A percentile compares a stretch with the other conserved stretches of the same genome.
Conservation (phyloP, 768 basidiomycete species). For the Tricholoma hemisulphureum region DNA sequence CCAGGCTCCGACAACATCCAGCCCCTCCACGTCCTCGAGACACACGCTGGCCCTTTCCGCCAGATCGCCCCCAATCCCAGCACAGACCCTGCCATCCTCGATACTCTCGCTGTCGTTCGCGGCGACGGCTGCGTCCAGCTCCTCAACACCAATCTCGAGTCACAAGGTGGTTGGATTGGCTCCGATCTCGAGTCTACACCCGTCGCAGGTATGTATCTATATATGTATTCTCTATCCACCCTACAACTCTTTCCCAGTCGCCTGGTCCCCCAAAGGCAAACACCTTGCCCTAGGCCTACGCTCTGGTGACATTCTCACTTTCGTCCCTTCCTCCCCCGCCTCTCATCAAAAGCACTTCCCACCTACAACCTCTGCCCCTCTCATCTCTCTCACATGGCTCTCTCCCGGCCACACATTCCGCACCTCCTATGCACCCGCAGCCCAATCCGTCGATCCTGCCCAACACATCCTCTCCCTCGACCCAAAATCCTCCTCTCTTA, state of each 20-base stretch:
- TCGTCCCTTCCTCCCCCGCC: slow-evolving; percentile 53
- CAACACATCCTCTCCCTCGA: slow-evolving; percentile 49
- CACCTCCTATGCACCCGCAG: slow-evolving; percentile 52
- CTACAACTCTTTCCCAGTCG: slow-evolving; percentile 42
- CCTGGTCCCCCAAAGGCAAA: slow-evolving; percentile 87
- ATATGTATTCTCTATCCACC: not conserved
- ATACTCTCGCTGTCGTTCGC: slow-evolving; percentile 58
- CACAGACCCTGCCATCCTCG: slow-evolving; percentile 45
- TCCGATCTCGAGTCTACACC: slow-evolving; percentile 49
- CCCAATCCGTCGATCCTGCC: slow-evolving; percentile 28
- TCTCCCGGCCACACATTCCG: slow-evolving; percentile 67
- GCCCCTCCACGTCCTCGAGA: slow-evolving; percentile 50
- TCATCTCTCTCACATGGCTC: slow-evolving; percentile 64
- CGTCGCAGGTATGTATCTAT: slow-evolving; percentile 50
- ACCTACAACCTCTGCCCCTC: slow-evolving; percentile 46
- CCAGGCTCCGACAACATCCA: slow-evolving; percentile 39
- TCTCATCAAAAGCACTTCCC: slow-evolving; percentile 62
- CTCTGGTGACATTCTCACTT: slow-evolving; percentile 70
- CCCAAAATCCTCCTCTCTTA: slow-evolving; percentile 37
- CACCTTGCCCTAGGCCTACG: slow-evolving; percentile 75
- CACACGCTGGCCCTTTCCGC: slow-evolving; percentile 43
- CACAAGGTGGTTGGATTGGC: slow-evolving; percentile 55
- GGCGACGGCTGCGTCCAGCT: slow-evolving; percentile 53
- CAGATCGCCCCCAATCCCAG: slow-evolving; percentile 69
- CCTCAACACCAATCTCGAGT: slow-evolving; percentile 54